Evolutionary conservation across 805 yeast species (phyloP), one percentile per base, ranked within the genome.

Genomic region (Candida krabiensis): DNA sequence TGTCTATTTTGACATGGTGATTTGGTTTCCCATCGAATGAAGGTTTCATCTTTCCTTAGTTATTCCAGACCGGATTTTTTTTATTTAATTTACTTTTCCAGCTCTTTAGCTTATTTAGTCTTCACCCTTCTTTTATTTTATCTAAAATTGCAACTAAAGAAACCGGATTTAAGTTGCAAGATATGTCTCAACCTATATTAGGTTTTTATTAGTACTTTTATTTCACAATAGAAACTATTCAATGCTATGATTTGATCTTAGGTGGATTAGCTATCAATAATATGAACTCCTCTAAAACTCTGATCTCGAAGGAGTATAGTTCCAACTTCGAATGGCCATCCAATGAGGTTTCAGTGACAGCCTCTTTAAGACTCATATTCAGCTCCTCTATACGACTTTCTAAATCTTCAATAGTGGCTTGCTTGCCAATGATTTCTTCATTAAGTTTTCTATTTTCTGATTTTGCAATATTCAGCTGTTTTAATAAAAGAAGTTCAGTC

Each of bases 311-410:
- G 37, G 46, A 32, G 35, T 40, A 37, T 41, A 52, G 23, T 28
- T 43, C 44, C 43, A 47, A 5, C 41, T 45, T 33, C 38, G 49
- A 21, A 43, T 48, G 44, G 23, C 41, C n/a, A 46, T 41, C 33
- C 35, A 56, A 22, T 35, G 50, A 16, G 31, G 52, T 31, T 47
- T 58, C 44, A 45, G 43, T 40, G 43, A 47, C 32, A 30, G 44
- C 28, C 15, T 44, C 28, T 37, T 43, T 44, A 41, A 46, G 31
- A 35, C 38, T 28, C 8, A 22, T 15, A 11, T 28, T 42, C 21
- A 46, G 35, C 24, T 35, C 35, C 8, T 42, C 41, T n/a, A 28
- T 41, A 11, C 40, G 44, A 13, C 13, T 25, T 9, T 33, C 35
- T 22, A 46, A 22, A 21, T 46, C 38, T n/a, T 29, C 26, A 14